Conservation (phyloP, 179 eudicot genomes). For the Spergularia azorica region DNA sequence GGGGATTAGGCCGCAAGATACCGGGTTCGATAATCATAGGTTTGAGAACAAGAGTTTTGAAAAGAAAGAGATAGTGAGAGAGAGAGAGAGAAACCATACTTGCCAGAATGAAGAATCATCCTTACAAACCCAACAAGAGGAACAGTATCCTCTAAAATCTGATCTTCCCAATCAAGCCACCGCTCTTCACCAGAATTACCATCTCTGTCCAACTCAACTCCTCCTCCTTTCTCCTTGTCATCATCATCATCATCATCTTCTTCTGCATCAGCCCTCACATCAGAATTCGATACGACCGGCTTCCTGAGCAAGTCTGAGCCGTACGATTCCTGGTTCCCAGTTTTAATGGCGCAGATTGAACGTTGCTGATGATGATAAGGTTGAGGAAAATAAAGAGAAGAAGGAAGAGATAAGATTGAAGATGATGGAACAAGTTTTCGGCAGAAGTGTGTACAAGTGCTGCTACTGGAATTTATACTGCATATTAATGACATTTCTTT, state of each 20-base stretch:
- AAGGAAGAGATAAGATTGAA: conserved; percentile 23
- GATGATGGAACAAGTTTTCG: conserved; percentile 19
- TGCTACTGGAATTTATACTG: conserved; percentile 6
- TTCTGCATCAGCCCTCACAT: not conserved
- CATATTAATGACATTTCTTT: conserved; percentile 32
- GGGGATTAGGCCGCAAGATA: too few relatives aligned
- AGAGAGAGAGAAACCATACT: conserved; percentile 31
- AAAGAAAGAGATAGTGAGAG: not conserved
- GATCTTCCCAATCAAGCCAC: conserved; percentile 88
- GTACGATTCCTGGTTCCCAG: conserved; percentile 26
- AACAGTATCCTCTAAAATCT: conserved; percentile 83
- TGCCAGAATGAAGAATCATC: conserved; percentile 96
- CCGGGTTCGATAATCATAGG: too few relatives aligned
- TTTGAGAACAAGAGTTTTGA: too few relatives aligned
- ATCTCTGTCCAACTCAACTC: not conserved
- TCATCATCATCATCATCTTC: not conserved
- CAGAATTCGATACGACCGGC: conserved; percentile 17
- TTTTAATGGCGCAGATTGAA: conserved; percentile 22
- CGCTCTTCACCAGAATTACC: conserved; percentile 23
- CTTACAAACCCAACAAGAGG: conserved; percentile 91
- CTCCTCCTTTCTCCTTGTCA: not conserved
- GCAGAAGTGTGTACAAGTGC: conserved; percentile 1
- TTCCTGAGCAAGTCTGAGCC: conserved; percentile 31
- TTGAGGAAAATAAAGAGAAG: not conserved
- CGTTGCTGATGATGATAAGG: conserved; percentile 13